Evolutionary conservation across 495 filamentous ascomycete genomes (phyloP).

Genomic region (Letharia columbiana): DNA sequence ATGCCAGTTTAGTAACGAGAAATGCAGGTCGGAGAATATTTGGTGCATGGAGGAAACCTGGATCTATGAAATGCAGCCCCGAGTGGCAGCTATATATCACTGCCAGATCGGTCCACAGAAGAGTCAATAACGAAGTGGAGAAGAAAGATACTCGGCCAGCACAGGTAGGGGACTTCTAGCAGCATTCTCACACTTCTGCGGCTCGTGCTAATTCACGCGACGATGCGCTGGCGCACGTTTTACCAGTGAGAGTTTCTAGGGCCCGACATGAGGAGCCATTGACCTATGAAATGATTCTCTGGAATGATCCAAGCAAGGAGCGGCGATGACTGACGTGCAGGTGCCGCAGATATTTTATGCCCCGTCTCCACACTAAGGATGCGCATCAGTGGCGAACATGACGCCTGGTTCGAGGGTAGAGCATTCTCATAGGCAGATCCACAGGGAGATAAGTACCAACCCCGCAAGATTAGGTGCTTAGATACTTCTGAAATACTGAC

Average conservation of each 20-base stretch:
- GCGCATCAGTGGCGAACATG: conserved; percentile 28
- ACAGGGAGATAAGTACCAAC: conserved; percentile 19
- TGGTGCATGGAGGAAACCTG: conserved; percentile 17
- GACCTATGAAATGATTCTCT: conserved; percentile 34
- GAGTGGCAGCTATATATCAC: conserved; percentile 22
- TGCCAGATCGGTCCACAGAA: conserved; percentile 18
- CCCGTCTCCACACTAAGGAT: conserved; percentile 24
- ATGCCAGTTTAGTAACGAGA: conserved; percentile 11
- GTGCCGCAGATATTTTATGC: conserved; percentile 23
- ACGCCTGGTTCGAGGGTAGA: conserved; percentile 20
- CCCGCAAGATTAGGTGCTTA: conserved; percentile 19
- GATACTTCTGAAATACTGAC: conserved; percentile 12
- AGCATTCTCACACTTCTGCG: conserved; percentile 20
- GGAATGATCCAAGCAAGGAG: conserved; percentile 32
- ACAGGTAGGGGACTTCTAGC: conserved; percentile 21
- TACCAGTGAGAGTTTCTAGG: conserved; percentile 65
- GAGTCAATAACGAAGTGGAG: conserved; percentile 20
- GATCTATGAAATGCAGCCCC: conserved; percentile 17
- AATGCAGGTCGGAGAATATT: conserved; percentile 22
- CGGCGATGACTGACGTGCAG: conserved; percentile 27
- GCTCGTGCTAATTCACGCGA: conserved; percentile 25
- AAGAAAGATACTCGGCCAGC: conserved; percentile 14
- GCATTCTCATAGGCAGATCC: conserved; percentile 19
- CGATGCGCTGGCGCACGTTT: conserved; percentile 88
- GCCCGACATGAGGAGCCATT: conserved; percentile 50